Evolutionary conservation across 768 basidiomycete species (phyloP).

Genomic region (Serendipita sp.): DNA sequence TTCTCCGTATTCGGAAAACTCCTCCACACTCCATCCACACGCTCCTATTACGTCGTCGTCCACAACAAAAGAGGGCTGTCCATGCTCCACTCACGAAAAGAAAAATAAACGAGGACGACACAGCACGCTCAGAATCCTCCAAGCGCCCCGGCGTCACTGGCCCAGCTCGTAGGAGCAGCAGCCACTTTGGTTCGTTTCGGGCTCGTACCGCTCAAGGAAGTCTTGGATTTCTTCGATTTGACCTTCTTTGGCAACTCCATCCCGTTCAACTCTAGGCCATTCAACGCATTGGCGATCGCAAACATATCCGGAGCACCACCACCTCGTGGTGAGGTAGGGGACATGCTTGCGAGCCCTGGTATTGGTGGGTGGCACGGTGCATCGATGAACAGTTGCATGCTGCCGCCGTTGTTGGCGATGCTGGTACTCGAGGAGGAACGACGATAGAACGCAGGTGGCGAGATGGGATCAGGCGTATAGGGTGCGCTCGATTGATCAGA

Average conservation of each 20-base stretch:
- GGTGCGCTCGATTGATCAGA: background rate
- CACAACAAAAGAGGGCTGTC: too few relatives aligned
- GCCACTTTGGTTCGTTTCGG: background rate
- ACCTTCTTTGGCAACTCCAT: background rate
- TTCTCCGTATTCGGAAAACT: too few relatives aligned
- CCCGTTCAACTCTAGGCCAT: background rate
- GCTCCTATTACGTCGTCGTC: too few relatives aligned
- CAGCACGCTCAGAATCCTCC: background rate
- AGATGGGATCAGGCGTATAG: background rate
- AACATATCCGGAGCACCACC: background rate
- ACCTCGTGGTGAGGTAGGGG: background rate
- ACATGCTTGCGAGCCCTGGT: slow-evolving; percentile 2
- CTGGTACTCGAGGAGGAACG: background rate
- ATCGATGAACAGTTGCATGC: slow-evolving; percentile 2
- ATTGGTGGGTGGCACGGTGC: slow-evolving; percentile 1
- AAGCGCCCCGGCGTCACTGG: background rate
- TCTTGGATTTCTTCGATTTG: slow-evolving; percentile 3
- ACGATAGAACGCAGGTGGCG: background rate
- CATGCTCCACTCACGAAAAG: too few relatives aligned
- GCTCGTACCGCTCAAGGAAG: background rate
- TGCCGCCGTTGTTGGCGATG: background rate
- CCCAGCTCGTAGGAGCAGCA: background rate
- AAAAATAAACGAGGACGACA: too few relatives aligned
- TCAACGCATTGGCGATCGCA: background rate
- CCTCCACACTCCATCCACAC: too few relatives aligned